phyloP scores from a whole-genome alignment of 129 eudicot species.

The Pulicaria dysenterica region DNA sequence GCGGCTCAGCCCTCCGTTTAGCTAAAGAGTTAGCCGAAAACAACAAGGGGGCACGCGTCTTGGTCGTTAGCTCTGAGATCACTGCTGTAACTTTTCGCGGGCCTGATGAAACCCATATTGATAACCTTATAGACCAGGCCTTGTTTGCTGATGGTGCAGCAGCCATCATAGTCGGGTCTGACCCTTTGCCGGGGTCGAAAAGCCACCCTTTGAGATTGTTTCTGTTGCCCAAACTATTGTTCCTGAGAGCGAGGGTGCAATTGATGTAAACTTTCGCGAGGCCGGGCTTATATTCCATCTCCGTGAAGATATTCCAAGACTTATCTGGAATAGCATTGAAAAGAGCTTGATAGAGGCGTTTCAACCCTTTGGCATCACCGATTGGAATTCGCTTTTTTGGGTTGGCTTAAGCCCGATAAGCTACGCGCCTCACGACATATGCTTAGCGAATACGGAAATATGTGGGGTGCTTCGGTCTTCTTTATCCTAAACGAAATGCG shows the following conservation, averaged over 20 bases:
- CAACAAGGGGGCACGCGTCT: slow-evolving; percentile 24
- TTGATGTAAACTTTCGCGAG: slow-evolving; percentile 5
- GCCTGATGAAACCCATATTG: slow-evolving; percentile 17
- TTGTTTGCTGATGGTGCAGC: slow-evolving; percentile 33
- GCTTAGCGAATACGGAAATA: slow-evolving; percentile 43
- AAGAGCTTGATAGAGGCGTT: slow-evolving; percentile 35
- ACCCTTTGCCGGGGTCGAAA: slow-evolving; percentile 13
- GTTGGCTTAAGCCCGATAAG: slow-evolving; percentile 33
- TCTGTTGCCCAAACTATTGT: slow-evolving; percentile 20
- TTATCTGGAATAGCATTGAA: slow-evolving; percentile 42
- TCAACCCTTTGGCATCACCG: slow-evolving; percentile 36
- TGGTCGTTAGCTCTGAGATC: slow-evolving; percentile 23
- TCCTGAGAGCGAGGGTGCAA: slow-evolving; percentile 11
- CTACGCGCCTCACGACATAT: slow-evolving; percentile 32
- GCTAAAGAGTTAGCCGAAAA: slow-evolving; percentile 30
- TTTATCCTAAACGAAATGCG: slow-evolving; percentile 46
- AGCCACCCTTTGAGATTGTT: slow-evolving; percentile 14
- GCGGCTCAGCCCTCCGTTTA: slow-evolving; percentile 27
- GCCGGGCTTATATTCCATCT: slow-evolving; percentile 27
- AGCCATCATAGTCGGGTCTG: slow-evolving; percentile 24
- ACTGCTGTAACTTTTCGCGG: slow-evolving; percentile 16
- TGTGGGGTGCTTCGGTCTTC: slow-evolving; percentile 42
- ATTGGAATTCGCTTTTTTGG: slow-evolving; percentile 55
- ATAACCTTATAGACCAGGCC: slow-evolving; percentile 30
- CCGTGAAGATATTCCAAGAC: slow-evolving; percentile 36